Evolutionary conservation across 441 rosid species (phyloP), one percentile per base, ranked within the genome.

Genomic region (Adansonia madagascariensis): DNA sequence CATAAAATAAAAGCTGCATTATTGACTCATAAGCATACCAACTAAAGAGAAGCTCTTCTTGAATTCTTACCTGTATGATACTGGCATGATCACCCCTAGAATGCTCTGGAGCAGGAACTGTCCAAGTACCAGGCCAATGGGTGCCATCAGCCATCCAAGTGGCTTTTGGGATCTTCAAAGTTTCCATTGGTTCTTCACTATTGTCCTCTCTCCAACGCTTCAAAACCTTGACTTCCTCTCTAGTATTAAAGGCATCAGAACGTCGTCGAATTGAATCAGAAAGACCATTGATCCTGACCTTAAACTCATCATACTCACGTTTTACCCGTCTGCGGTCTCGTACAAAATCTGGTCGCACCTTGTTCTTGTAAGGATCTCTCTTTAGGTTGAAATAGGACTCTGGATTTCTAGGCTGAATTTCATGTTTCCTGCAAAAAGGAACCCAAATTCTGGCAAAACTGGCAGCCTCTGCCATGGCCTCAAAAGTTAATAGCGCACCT

Each of bases 381-480:
- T 85, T 90, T 79, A 90, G 68, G 78, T 80, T 85, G 78, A 91
- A 91, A 83, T 91, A 91, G n/a, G 89, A 81, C 39, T 91, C 94
- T 0, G 96, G 92, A 70, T 91, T 91, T 81, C 92, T 80, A 8
- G 96, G 92, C 86, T 88, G 89, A 9, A 91, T 85, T 31, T 31
- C 65, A 77, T 91, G 96, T 71, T 91, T 91, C 55, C 90, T 77
- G 78, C 94, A 91, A 75, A 91, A 91, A n/a, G 94, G 96, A 14
- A 91, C 91, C 95, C 96, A 90, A 22, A 77, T 50, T 59, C 85
- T 85, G 17, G 94, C 92, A 79, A 90, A 91, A 82, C 96, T 90
- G 60, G 90, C 96, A 1, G 92, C 94, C 83, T 91, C 96, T 2
- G 96, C 94, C 89, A 91, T 91, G 75, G 94, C 91, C 85, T 91